These are phyloP conservation scores for Venturiaceae sp. DNA, from an alignment of 2,329 filamentous ascomycete species.

Conservation along the genomic window DNA sequence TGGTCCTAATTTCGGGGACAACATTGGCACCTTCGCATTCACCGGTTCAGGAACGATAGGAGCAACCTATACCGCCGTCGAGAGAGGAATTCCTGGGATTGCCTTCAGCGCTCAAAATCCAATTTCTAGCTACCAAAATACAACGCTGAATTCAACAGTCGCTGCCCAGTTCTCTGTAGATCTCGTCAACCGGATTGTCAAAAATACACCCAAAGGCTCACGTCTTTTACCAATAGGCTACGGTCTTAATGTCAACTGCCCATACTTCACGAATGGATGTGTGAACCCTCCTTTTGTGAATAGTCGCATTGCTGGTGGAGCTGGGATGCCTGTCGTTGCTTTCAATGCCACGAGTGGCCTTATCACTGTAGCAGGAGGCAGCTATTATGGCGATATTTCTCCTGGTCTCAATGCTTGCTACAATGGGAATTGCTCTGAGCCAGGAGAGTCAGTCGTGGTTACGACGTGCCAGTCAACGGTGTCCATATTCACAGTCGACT, in stretches of 20 bases:
- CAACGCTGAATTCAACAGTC: conserved; percentile 36
- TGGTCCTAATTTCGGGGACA: conserved; percentile 47
- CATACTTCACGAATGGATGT: conserved; percentile 31
- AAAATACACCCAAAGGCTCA: conserved; percentile 21
- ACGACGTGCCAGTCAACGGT: conserved; percentile 31
- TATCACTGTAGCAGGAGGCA: conserved; percentile 36
- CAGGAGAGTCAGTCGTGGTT: conserved; percentile 40
- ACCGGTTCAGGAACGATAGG: conserved; percentile 42
- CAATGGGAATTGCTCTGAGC: conserved; percentile 42
- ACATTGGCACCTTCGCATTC: conserved; percentile 45
- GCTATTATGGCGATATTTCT: conserved; percentile 35
- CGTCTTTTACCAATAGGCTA: conserved; percentile 38
- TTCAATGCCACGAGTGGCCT: conserved; percentile 33
- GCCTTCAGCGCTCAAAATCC: conserved; percentile 29
- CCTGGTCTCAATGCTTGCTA: conserved; percentile 39
- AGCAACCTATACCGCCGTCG: conserved; percentile 40
- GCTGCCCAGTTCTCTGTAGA: conserved; percentile 33
- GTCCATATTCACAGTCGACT: conserved; percentile 41
- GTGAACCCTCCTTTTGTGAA: conserved; percentile 35
- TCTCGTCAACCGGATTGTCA: conserved; percentile 35
- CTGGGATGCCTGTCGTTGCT: conserved; percentile 35
- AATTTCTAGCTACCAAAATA: conserved; percentile 17
- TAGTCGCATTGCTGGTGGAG: conserved; percentile 40
- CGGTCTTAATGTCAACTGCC: conserved; percentile 41
- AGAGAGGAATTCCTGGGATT: conserved; percentile 41